Conservation (phyloP, 306 rosid species). For the Aeschynomene evenia region DNA sequence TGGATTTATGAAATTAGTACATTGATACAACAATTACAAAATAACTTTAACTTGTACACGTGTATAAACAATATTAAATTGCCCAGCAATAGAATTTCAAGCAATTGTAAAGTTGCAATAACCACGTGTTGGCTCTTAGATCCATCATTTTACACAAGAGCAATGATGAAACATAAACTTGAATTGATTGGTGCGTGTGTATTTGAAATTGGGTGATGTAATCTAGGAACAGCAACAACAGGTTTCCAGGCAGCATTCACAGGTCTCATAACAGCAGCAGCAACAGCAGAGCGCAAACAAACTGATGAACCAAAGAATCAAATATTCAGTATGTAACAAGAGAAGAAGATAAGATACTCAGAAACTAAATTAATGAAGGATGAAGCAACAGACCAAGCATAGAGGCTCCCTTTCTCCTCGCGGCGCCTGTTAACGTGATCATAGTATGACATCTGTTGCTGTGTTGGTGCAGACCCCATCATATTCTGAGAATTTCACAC, state of each 20-base stretch:
- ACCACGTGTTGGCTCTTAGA: not conserved
- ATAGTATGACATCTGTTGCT: slow-evolving; percentile 45
- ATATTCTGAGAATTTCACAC: not conserved
- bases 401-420: slow-evolving; percentile 53
- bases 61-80: too few species aligned
- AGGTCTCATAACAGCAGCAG: slow-evolving; percentile 54
- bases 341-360: not conserved
- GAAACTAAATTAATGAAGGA: not conserved
- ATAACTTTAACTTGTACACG: too few species aligned
- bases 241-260: slow-evolving; percentile 48
- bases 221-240: slow-evolving; percentile 64
- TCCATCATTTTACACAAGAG: slow-evolving; percentile 15
- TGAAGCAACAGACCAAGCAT: slow-evolving; percentile 50
- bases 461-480: slow-evolving; percentile 45
- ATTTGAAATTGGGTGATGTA: slow-evolving; percentile 1
- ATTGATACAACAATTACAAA: too few species aligned
- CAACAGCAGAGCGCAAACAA: slow-evolving; percentile 57
- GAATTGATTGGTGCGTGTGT: not conserved
- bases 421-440: slow-evolving; percentile 43
- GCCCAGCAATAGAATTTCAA: too few species aligned
- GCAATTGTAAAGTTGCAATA: too few species aligned
- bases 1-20: too few species aligned
- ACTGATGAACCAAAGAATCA: slow-evolving; percentile 42
- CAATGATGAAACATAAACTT: slow-evolving; percentile 10
- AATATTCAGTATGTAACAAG: not conserved